A percentile compares a stretch with the other conserved stretches of the same genome.
Evolutionary conservation across 169 alveolate species (phyloP).

Genomic region (Cryptosporidium muris): DNA sequence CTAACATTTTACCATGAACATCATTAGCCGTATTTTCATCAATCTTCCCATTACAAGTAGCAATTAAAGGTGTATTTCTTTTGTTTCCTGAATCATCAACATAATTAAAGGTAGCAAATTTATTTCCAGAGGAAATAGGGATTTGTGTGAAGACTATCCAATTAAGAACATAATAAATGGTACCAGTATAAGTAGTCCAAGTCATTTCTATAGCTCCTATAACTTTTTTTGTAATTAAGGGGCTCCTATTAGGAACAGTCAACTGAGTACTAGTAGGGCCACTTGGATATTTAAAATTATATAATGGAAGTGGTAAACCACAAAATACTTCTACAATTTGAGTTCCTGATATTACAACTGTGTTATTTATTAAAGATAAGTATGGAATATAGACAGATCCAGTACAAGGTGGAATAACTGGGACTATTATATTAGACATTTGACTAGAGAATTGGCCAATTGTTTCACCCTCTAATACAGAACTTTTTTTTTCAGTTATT

Average conservation of each 20-base stretch:
- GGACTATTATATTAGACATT: neutral
- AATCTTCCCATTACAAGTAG: conserved; percentile 22
- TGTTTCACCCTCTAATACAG: neutral
- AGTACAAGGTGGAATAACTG: conserved; percentile 10
- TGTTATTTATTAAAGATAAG: conserved; percentile 1
- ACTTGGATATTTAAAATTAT: neutral
- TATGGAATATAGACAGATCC: conserved; percentile 17
- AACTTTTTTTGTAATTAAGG: neutral
- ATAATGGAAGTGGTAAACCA: neutral
- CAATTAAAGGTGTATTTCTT: neutral
- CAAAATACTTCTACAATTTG: conserved; percentile 4
- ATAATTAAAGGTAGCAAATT: conserved; percentile 5
- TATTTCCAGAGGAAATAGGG: neutral
- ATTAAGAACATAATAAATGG: neutral
- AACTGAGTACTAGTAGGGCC: neutral
- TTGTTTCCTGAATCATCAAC: neutral
- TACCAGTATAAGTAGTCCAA: conserved; percentile 16
- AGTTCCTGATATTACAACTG: neutral
- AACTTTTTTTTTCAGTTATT: neutral
- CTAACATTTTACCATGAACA: conserved; percentile 9
- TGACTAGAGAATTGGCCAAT: conserved; percentile 1
- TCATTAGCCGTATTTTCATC: neutral
- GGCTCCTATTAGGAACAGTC: neutral
- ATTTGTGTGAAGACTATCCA: conserved; percentile 28
- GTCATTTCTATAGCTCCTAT: conserved; percentile 4